Evolutionary conservation across 768 basidiomycete genomes (phyloP), one percentile per base, ranked within the genome.

Genomic region (Tricholoma bakamatsutake): DNA sequence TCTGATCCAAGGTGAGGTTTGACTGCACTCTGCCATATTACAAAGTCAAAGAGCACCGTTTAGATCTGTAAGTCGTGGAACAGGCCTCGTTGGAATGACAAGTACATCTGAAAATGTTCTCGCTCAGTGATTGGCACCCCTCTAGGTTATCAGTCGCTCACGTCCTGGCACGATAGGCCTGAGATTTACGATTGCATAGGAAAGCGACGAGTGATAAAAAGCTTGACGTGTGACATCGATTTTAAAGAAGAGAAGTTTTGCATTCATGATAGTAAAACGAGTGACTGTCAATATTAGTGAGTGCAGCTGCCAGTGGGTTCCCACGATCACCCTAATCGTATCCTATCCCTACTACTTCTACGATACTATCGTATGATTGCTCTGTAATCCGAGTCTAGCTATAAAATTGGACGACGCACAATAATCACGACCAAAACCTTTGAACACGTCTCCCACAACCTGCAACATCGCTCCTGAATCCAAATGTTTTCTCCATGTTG

Each of bases 81-180:
- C 84, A 51, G 74, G 73, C 54, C 84, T 72, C 0, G 71, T 77
- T 17, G 84, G 82, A 13, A 84, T 64, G 51, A 87, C 81, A 42
- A 87, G 79, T 13, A 87, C 84, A 67, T 86, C 84, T 86, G 63
- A 35, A 52, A 7, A 48, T 34, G 18, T 48, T 46, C 40, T 47
- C 33, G 51, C 34, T 37, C 17, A 28, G 21, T 24, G 31, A 17
- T 45, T n/a, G n/a, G 28, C 13, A 37, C 5, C 35, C 35, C 35
- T 15, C 15, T 5, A 49, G 24, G 37, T n/a, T 43, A 37, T 46
- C 15, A 34, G 54, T 47, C 49, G 11, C 91, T 73, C 70, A 98
- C 96, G 94, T 48, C 94, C 94, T 39, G 93, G 93, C 8, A 95
- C 84, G 61, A 97, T 85, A 1, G 95, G 96, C 63, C 93, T 97